Percentiles rank a stretch among this genome's conserved stretches.
Conservation (phyloP, 2,329 filamentous ascomycete species). For the Anthostomella pinea region DNA sequence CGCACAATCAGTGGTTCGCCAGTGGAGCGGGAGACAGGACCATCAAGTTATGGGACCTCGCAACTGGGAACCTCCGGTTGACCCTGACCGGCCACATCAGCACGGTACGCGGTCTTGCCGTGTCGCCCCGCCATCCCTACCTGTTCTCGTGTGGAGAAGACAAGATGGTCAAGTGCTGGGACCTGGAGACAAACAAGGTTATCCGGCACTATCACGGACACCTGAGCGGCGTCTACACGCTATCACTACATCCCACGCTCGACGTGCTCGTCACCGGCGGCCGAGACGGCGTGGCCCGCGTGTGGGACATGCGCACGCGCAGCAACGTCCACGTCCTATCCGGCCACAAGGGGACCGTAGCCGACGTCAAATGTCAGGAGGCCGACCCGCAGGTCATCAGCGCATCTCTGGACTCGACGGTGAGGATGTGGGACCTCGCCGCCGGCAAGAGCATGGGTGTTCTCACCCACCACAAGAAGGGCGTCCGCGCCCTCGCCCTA, state of each 20-base stretch:
- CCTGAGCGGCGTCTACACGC: constrained; percentile 89
- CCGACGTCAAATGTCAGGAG: constrained; percentile 89
- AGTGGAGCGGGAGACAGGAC: constrained; percentile 93
- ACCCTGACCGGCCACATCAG: constrained; percentile 90
- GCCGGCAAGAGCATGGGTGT: constrained; percentile 96
- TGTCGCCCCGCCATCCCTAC: constrained; percentile 92
- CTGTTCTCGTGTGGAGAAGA: constrained; percentile 97
- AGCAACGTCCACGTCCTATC: constrained; percentile 92
- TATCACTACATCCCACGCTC: constrained; percentile 89
- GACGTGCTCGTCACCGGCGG: constrained; percentile 95
- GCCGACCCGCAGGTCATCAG: constrained; percentile 95
- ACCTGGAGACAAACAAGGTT: constrained; percentile 98
- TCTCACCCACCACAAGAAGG: constrained; percentile 97
- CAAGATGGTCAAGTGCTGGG: constrained; percentile 99
- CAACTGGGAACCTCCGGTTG: constrained; percentile 76
- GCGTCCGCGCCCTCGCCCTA: constrained; percentile 77
- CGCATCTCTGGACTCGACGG: constrained; percentile 86
- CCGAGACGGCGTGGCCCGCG: constrained; percentile 86
- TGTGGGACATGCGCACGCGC: constrained; percentile 98
- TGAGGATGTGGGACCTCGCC: constrained; percentile 91
- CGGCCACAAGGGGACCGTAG: constrained; percentile 87
- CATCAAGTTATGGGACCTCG: constrained; percentile 98
- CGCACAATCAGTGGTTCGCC: constrained; percentile 96
- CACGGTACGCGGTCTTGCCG: constrained; percentile 85
- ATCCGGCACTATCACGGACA: constrained; percentile 98